Evolutionary conservation across 768 basidiomycete genomes (phyloP).

Genomic region (Lactarius psammicola): DNA sequence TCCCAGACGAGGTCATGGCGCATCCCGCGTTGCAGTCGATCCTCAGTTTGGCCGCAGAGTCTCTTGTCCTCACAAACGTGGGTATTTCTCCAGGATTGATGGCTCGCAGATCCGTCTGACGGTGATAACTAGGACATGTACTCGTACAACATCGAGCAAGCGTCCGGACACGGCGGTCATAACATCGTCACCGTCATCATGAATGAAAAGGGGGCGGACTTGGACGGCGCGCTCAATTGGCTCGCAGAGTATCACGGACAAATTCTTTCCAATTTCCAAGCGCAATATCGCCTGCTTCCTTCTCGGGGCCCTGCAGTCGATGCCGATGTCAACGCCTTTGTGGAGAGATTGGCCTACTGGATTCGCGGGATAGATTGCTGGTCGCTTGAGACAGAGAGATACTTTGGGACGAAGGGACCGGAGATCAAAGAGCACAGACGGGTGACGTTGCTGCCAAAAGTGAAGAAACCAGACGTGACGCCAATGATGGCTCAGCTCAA

Average conservation of each 20-base stretch:
- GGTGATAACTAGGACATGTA: conserved; percentile 32
- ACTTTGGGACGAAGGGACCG: conserved; percentile 39
- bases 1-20: conserved; percentile 42
- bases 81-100: conserved; percentile 3
- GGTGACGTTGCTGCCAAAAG: conserved; percentile 10
- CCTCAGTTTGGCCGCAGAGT: conserved; percentile 34
- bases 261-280: conserved; percentile 33
- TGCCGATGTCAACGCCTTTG: conserved; percentile 56
- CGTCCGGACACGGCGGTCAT: conserved; percentile 31
- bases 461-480: conserved; percentile 10
- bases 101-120: neutral
- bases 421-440: conserved; percentile 46
- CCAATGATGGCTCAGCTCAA: conserved; percentile 17
- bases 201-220: conserved; percentile 28
- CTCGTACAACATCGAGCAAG: conserved; percentile 38
- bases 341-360: conserved; percentile 66
- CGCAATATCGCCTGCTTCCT: conserved; percentile 44
- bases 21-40: conserved; percentile 41
- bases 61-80: conserved; percentile 43
- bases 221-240: conserved; percentile 35
- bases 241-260: neutral
- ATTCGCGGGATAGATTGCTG: conserved; percentile 70
- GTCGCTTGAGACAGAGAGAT: conserved; percentile 56
- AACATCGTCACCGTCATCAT: conserved; percentile 36
- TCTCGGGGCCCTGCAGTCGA: conserved; percentile 65